phyloP scores from a whole-genome alignment of 2,329 filamentous ascomycete species.

The Diaporthe sp. region DNA sequence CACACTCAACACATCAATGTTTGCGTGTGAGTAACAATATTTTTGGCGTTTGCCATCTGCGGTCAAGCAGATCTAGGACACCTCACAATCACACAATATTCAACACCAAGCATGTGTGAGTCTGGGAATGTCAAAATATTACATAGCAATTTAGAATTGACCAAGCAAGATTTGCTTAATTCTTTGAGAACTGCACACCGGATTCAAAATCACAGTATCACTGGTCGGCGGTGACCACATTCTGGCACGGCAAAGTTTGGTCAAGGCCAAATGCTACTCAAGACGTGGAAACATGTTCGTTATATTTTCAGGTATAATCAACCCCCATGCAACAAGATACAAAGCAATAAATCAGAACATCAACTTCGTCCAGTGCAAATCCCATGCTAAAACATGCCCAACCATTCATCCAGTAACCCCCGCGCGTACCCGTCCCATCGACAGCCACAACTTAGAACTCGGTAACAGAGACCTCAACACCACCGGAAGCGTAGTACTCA shows the following conservation, averaged over 20 bases:
- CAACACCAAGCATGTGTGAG: background rate
- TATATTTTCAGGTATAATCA: background rate
- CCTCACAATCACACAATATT: background rate
- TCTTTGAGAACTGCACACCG: background rate
- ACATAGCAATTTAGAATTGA: background rate
- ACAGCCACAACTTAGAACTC: background rate
- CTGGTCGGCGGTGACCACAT: background rate
- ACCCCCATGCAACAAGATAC: background rate
- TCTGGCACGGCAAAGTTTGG: background rate
- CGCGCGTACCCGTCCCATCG: background rate
- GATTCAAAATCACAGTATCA: too few relatives aligned
- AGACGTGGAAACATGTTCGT: too few relatives aligned
- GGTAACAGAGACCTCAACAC: slow-evolving; percentile 23
- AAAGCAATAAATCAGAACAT: background rate
- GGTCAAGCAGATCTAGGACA: background rate
- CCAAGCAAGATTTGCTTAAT: background rate
- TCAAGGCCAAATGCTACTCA: background rate
- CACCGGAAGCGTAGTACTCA: slow-evolving; percentile 40
- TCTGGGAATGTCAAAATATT: background rate
- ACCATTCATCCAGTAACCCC: background rate
- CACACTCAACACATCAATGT: background rate
- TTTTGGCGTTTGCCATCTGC: background rate
- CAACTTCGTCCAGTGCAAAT: background rate
- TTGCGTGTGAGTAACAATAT: background rate
- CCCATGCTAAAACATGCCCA: background rate